Evolutionary conservation across 768 basidiomycete genomes (phyloP), one percentile per base, ranked within the genome.

Genomic region (Boletellus emodensis): DNA sequence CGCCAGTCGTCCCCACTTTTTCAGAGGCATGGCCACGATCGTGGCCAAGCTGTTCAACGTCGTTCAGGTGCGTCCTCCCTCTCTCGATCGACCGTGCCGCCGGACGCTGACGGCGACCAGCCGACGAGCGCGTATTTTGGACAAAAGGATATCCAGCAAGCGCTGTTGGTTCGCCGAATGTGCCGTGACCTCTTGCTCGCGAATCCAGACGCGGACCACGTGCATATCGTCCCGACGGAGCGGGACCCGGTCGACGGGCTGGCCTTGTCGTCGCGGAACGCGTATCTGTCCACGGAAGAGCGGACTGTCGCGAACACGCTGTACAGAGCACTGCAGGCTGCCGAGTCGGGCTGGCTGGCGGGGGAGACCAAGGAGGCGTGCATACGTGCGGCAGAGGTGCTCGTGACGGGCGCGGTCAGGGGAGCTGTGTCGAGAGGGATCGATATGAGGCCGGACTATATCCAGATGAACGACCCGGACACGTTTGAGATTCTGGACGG

Each of bases 111-210:
- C 52, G 22, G 39, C 17, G 24, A 40, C 34, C 30, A 66, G 93
- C 95, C 95, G 6, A 90, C 89, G 40, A 82, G 85, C 56, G 84
- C 89, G 18, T 97, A 98, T 68, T 96, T 99, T 55, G 95, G 96
- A 1, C 94, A 98, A 69, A 98, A 98, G 65, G 95, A 98, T 65
- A 96, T 99, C 47, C 96, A 99, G 63, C 96, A 99, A 65, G 92
- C 89, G 0, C 72, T 97, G 14, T 71, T 99, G 40, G 75, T 98
- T 30, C 85, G 87, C 32, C 81, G 84, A 4, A 74, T 98, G 69
- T 78, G 79, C 46, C 72, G 77, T 26, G 96, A 99, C 66, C 74
- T 96, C 6, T 80, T 95, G 10, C 67, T 93, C n/a, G 72, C 86
- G 6, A 78, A 90, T 62, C 96, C 96, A 0, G 72, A 79, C 10